Evolutionary conservation across 371 early-diverging fungal genomes (phyloP).

Genomic region (Haplosporangium sp.): DNA sequence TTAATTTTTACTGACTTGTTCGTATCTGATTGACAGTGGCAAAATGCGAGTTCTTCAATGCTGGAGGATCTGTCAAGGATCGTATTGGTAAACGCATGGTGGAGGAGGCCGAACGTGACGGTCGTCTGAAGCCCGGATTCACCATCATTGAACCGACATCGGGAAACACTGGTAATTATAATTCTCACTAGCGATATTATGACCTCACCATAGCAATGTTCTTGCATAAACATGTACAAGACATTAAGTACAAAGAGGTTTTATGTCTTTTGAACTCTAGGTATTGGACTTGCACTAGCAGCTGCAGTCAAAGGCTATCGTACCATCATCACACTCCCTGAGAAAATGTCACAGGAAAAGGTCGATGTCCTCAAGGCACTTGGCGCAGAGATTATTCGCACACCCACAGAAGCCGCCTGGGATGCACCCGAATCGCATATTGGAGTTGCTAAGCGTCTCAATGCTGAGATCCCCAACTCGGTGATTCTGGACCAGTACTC

Average conservation of each 20-base stretch:
- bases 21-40: conserved; percentile 70
- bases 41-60: conserved; percentile 98
- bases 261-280: not conserved
- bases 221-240: not conserved
- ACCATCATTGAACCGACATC: conserved; percentile 98
- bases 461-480: conserved; percentile 93
- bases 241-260: not conserved
- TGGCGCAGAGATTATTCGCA: conserved; percentile 97
- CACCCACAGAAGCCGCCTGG: conserved; percentile 98
- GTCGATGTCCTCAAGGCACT: conserved; percentile 96
- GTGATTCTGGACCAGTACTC: conserved; percentile 96
- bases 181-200: not conserved
- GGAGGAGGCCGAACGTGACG: conserved; percentile 92
- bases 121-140: conserved; percentile 87
- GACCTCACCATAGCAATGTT: not conserved
- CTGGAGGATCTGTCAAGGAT: conserved; percentile 98
- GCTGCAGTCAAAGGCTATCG: conserved; percentile 97
- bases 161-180: conserved; percentile 87
- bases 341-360: conserved; percentile 98
- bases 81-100: conserved; percentile 95
- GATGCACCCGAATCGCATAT: conserved; percentile 98
- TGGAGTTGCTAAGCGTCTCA: conserved; percentile 92
- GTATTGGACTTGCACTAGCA: conserved; percentile 57
- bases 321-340: conserved; percentile 96
- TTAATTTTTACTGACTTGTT: conserved; percentile 1